Evolutionary conservation across 2,329 filamentous ascomycete species (phyloP), one percentile per base, ranked within the genome.

Genomic region (Metarhizium anisopliae): DNA sequence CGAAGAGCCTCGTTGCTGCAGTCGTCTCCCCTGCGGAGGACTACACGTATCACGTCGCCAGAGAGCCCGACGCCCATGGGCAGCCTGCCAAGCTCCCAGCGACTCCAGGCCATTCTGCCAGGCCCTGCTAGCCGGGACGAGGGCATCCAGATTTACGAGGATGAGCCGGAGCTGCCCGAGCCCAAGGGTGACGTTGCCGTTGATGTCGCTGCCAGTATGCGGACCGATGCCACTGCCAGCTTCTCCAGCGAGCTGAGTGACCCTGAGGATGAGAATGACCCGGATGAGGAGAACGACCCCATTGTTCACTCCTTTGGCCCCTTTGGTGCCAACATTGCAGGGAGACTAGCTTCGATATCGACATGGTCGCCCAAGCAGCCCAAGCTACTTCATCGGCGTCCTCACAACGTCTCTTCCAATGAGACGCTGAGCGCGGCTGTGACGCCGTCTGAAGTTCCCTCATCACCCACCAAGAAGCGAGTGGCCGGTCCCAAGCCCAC

Each of bases 281-380:
- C 89, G 0, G 87, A 93, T 63, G 92, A 96, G 74, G 93, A 97
- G 72, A 96, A 96, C 60, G 94, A 97, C 63, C 92, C 92, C 2
- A 85, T 96, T 55, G 78, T 96, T 18, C 89, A 94, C 70, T 96
- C 92, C 0, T 96, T 96, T 62, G 92, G 91, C 16, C 90, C 91
- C 1, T 95, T 89, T 66, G 91, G 90, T 47, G 88, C 89, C 54
- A 90, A 96, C 67, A 78, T 96, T 42, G 84, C 93, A n/a, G 83
- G 83, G 59, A 85, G 89, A 30, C 81, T 96, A 69, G 88, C 89
- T 25, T 89, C 88, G 2, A 87, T 96, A 74, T 81, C 79, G 52
- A 80, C 89, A 4, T 77, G 76, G 51, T 89, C 89, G 7, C 88
- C 88, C 29, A 77, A 81, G 62, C 72, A 62, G 36, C 57, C 63